Evolutionary conservation across 192 early-diverging fungal genomes (phyloP).

Genomic region (Ramicandelaber brevisporus): DNA sequence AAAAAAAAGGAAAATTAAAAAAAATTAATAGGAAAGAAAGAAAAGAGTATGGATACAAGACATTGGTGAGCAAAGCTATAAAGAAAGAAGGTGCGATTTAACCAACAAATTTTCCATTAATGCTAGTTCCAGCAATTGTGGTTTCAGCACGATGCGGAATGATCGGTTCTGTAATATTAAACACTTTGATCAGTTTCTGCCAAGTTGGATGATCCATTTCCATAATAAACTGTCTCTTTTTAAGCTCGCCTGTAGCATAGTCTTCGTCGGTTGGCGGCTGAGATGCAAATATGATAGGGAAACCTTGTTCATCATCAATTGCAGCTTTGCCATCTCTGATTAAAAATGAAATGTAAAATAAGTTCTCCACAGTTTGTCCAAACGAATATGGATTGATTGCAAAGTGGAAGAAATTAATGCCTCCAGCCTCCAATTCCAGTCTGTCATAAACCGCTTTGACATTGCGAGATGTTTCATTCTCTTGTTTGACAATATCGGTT

Average conservation of each 20-base stretch:
- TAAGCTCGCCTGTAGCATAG: conserved; percentile 28
- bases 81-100: conserved; percentile 1
- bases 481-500: conserved; percentile 45
- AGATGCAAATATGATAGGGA: conserved; percentile 33
- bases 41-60: conserved; percentile 69
- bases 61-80: conserved; percentile 26
- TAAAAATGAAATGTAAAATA: conserved; percentile 94
- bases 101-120: no score
- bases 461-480: conserved; percentile 67
- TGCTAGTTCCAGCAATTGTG: no score
- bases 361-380: conserved; percentile 82
- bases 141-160: conserved; percentile 32
- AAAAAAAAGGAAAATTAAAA: background rate
- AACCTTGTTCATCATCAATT: conserved; percentile 43
- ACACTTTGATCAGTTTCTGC: conserved; percentile 38
- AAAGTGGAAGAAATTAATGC: conserved; percentile 59
- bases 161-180: conserved; percentile 23
- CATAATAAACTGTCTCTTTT: conserved; percentile 62
- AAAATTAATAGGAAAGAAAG: background rate
- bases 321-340: conserved; percentile 57
- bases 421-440: conserved; percentile 22
- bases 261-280: conserved; percentile 44
- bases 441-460: conserved; percentile 40
- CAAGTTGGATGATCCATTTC: conserved; percentile 37
- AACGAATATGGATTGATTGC: conserved; percentile 77